Base-by-base conservation (phyloP, 2,329 filamentous ascomycete genomes). In the Stagonosporopsis chrysanthemi region DNA sequence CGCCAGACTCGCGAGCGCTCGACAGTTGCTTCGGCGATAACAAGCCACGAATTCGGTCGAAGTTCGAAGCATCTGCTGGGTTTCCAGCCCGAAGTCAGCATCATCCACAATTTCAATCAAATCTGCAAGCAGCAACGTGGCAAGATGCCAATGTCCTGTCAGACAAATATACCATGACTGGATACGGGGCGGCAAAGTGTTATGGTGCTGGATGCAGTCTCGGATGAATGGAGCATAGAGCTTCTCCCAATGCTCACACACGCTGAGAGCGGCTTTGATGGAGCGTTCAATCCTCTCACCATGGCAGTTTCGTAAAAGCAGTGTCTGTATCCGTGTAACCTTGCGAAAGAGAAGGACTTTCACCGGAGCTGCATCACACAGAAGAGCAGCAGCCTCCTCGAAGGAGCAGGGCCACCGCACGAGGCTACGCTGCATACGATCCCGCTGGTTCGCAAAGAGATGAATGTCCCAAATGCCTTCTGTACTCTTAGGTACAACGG, bases 101-200 rank as follows among this genome's bases (percentile, higher is more conserved):
- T 77, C 73, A 48, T 86, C 84, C 22, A 85, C 78, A 24, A 77
- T 69, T 43, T 83, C 81, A 12, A 87, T 74, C 4, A 82, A 68
- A 53, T 87, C 84, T 31, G 83, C 82, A 4, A 87, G 72, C 23
- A 86, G 75, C 39, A 87, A 78, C 0, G 80, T 78, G 2, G 80
- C 85, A 3, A 86, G 79, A 60, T 86, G 82, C 81, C 84, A 87
- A 61, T 87, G 85, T 0, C 81, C 82, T 0, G 80, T 76, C 23
- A 87, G 78, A 49, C 84, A 82, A 14, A 85, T 79, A 58, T 86
- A 86, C 85, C 85, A 87, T 39, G 84, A 84, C 64, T 85, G 84
- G 4, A 87, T 79, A 14, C 82, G 82, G 11, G 80, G 66, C 1
- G 84, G 83, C 0, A 87, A 77, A 0, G 70, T 64, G 29, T 82